A percentile compares a stretch with the other conserved stretches of the same genome.
Evolutionary conservation across 106 monocot species (phyloP).

Genomic region (Ottelia alismoides): DNA sequence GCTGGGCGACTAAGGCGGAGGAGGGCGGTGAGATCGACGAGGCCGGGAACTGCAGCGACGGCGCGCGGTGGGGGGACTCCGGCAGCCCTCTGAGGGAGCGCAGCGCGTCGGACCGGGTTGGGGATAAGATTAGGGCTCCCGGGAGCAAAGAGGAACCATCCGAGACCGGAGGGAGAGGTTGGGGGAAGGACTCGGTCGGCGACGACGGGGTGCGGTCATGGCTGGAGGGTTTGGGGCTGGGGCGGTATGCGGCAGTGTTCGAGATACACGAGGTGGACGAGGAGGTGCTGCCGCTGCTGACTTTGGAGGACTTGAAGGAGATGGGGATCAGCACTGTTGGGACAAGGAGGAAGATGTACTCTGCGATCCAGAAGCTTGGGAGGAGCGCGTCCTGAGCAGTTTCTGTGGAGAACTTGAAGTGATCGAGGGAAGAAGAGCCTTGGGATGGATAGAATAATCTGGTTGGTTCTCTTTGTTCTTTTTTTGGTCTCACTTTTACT

Average conservation of each 20-base stretch:
- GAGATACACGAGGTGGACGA: conserved; percentile 93
- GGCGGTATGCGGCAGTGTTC: conserved; percentile 54
- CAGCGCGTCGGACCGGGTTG: conserved; percentile 3
- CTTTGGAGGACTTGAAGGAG: conserved; percentile 79
- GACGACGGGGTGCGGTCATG: conserved; percentile 40
- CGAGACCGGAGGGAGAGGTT: conserved; percentile 20
- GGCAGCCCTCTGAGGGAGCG: conserved; percentile 13
- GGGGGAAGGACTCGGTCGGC: conserved; percentile 32
- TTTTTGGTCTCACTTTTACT: no score
- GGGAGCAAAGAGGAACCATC: conserved; percentile 11
- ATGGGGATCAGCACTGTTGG: conserved; percentile 96
- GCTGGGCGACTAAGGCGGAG: conserved; percentile 7
- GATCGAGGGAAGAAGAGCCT: no score
- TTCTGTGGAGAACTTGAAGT: no score
- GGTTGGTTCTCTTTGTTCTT: no score
- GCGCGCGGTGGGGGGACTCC: conserved; percentile 10
- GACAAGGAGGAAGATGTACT: conserved; percentile 76
- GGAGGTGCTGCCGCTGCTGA: conserved; percentile 74
- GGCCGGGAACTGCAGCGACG: conserved; percentile 9
- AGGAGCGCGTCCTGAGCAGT: conserved; percentile 12
- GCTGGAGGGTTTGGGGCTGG: conserved; percentile 58
- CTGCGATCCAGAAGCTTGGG: conserved; percentile 71
- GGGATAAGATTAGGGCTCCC: conserved; percentile 16
- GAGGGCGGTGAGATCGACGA: conserved; percentile 23
- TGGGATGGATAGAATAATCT: no score